Conservation (phyloP, 192 early-diverging fungal species). For the Coemansia pectinata region DNA sequence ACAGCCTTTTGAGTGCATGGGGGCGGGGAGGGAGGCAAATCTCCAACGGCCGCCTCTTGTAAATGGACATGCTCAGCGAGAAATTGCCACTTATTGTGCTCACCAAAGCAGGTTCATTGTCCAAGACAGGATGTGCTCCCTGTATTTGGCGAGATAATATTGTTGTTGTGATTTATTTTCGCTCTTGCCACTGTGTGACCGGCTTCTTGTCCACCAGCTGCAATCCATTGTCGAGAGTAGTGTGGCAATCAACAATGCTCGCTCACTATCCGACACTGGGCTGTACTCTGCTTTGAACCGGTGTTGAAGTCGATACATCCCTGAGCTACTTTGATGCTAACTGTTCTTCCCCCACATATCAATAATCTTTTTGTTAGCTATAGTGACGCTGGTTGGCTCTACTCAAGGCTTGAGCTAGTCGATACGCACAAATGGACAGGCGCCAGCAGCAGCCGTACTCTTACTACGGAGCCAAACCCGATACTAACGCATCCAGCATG, state of each 20-base stretch:
- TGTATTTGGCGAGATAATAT: no score
- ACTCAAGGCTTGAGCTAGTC: not conserved
- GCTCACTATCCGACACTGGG: not conserved
- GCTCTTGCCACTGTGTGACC: no score
- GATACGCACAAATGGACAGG: conserved; percentile 22
- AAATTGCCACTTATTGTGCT: no score
- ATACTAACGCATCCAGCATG: conserved; percentile 26
- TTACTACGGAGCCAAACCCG: conserved; percentile 16
- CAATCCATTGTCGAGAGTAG: not conserved
- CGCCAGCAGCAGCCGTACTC: conserved; percentile 17
- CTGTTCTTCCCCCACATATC: not conserved
- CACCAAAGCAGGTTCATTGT: no score
- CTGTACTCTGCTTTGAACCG: no score
- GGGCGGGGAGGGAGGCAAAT: no score
- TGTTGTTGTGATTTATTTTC: no score
- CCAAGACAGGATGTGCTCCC: no score
- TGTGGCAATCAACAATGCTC: not conserved
- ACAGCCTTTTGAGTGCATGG: no score
- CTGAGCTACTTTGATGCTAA: not conserved
- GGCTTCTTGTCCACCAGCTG: no score
- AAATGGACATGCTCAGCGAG: no score
- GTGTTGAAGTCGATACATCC: not conserved
- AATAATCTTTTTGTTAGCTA: not conserved
- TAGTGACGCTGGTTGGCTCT: not conserved
- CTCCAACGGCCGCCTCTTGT: no score